Conservation (phyloP, 106 monocot species). For the Posidonia australis region DNA sequence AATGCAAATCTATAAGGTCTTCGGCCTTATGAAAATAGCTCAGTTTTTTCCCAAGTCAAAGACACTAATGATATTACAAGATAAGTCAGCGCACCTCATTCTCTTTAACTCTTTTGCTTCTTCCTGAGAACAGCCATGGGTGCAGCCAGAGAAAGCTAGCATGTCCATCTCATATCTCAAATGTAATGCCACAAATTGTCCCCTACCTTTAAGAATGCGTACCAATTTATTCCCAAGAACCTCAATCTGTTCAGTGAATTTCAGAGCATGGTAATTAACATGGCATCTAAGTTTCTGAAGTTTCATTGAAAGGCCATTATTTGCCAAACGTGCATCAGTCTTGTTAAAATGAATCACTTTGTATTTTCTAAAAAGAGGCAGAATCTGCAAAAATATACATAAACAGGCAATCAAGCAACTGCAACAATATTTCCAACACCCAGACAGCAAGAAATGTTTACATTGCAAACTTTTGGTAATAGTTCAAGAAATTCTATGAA, state of each 20-base stretch:
- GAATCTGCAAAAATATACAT: constrained; percentile 39
- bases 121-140: constrained; percentile 66
- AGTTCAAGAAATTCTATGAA: too few species aligned
- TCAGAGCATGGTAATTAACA: constrained; percentile 87
- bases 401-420: background rate
- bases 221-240: constrained; percentile 72
- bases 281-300: constrained; percentile 87
- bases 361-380: constrained; percentile 66
- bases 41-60: background rate
- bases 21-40: too few species aligned
- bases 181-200: constrained; percentile 79
- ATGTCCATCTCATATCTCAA: constrained; percentile 99
- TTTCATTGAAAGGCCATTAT: constrained; percentile 61
- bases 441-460: too few species aligned
- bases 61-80: background rate
- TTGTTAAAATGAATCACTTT: constrained; percentile 81
- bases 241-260: constrained; percentile 80
- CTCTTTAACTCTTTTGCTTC: constrained; percentile 81
- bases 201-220: constrained; percentile 38
- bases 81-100: constrained; percentile 47
- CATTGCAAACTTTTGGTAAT: too few species aligned
- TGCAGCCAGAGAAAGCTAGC: constrained; percentile 96
- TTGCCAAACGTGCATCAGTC: constrained; percentile 91
- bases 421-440: background rate
- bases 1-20: too few species aligned